Percentiles rank a stretch among this genome's conserved stretches.
These are phyloP conservation scores for Pythium grandisporangium DNA, from an alignment of 352 stramenopile genomes.

Conservation along the genomic window DNA sequence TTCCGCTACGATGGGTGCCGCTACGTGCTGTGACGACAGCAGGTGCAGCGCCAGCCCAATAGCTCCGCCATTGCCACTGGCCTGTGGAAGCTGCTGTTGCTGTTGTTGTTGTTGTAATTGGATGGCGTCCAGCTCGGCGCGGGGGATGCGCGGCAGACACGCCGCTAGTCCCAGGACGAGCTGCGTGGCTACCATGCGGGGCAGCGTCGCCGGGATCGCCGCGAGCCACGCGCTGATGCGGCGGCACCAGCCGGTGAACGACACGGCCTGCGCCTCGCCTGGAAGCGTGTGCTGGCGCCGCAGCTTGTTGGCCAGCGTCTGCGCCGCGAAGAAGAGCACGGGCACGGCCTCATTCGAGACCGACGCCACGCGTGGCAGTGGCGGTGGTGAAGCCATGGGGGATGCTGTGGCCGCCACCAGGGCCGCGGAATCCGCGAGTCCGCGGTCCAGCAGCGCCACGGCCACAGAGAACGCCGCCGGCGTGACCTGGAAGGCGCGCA, in stretches of 20 bases:
- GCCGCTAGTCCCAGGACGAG: slow-evolving; percentile 60
- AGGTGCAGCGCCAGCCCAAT: slow-evolving; percentile 53
- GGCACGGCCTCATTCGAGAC: no score
- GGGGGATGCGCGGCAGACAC: slow-evolving; percentile 35
- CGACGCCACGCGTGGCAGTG: slow-evolving; percentile 11
- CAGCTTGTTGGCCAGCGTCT: slow-evolving; percentile 80
- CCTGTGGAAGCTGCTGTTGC: slow-evolving; percentile 2
- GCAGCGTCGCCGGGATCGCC: slow-evolving; percentile 14
- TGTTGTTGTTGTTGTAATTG: slow-evolving; percentile 4
- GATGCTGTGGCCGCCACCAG: no score
- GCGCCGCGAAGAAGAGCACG: slow-evolving; percentile 66
- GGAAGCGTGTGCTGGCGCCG: slow-evolving; percentile 43
- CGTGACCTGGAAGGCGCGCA: slow-evolving; percentile 74
- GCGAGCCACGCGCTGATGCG: slow-evolving; percentile 57
- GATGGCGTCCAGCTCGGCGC: slow-evolving; percentile 16
- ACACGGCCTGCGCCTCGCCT: slow-evolving; percentile 6
- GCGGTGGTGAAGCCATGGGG: no score
- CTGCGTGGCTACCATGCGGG: slow-evolving; percentile 68
- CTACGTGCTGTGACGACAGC: slow-evolving; percentile 25
- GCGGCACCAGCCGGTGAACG: slow-evolving; percentile 27
- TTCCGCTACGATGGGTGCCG: slow-evolving; percentile 31
- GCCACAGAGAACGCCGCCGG: slow-evolving; percentile 71
- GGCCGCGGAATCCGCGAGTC: slow-evolving; percentile 18
- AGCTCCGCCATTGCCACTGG: slow-evolving; percentile 14
- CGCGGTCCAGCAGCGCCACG: slow-evolving; percentile 44